Evolutionary conservation across 352 stramenopile species (phyloP), one percentile per base, ranked within the genome.

Genomic region (Globisporangium camurandrum): DNA sequence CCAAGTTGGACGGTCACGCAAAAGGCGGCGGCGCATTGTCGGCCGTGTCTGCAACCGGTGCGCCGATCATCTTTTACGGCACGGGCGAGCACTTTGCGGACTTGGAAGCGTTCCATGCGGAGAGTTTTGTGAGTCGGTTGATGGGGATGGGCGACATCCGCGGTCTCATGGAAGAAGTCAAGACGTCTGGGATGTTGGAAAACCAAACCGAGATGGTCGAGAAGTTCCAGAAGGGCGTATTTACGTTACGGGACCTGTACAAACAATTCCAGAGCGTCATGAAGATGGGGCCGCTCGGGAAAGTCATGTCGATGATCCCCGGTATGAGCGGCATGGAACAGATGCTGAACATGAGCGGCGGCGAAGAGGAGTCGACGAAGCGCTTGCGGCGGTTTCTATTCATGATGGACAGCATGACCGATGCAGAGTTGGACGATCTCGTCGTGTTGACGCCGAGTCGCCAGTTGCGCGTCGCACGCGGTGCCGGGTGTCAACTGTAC

Each of bases 361-460:
- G 87, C 6, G 93, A 97, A 50, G 86, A 98, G 46, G 86, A 98
- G 64, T 81, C 77, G 11, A 96, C 79, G 5, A 93, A 95, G 57
- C 75, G 88, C 17, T 74, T 99, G 30, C 96, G 97, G 45, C 93
- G 92, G 41, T 99, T 99, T 71, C 81, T 99, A 61, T 98, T 96
- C 74, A 98, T 99, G 79, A 99, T 99, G 95, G 97, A 99, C 65
- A 97, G 77, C 56, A 99, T 99, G 97, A 98, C 89, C 4, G 87
- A 97, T 54, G 87, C 88, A 1, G 94, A 98, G 64, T 76, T 99
- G 2, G 97, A 99, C 64, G 95, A 84, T 23, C 46, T 89, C n/a
- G 74, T 86, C 27, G 62, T 71, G 46, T 57, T 95, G 4, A 75
- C 74, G 12, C 61, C 80, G 24, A 82, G 79, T 27, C 77, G 80